Evolutionary conservation across 2,329 filamentous ascomycete genomes (phyloP).

Genomic region (Fusarium lyarnte): DNA sequence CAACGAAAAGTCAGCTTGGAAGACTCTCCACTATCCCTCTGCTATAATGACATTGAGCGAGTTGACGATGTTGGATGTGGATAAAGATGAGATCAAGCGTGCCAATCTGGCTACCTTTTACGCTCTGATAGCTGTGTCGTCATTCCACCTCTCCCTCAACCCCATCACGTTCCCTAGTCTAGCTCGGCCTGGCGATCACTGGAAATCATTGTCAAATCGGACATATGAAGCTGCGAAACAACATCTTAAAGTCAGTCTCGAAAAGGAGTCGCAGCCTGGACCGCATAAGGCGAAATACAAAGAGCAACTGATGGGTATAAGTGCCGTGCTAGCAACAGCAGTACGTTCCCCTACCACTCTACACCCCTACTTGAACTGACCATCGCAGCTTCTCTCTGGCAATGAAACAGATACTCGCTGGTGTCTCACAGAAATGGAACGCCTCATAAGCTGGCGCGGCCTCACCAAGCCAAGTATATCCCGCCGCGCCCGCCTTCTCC

Average conservation of each 20-base stretch:
- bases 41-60: slow-evolving; percentile 37
- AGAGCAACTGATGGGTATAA: slow-evolving; percentile 35
- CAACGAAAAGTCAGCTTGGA: slow-evolving; percentile 38
- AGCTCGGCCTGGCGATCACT: slow-evolving; percentile 13
- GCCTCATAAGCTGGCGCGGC: slow-evolving; percentile 32
- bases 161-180: slow-evolving; percentile 8
- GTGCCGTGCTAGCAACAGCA: slow-evolving; percentile 30
- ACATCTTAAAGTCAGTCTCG: slow-evolving; percentile 31
- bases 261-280: slow-evolving; percentile 30
- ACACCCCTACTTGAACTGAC: accelerated
- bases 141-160: slow-evolving; percentile 30
- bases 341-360: neutral
- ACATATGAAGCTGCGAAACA: slow-evolving; percentile 38
- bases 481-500: slow-evolving; percentile 28
- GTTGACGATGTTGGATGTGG: slow-evolving; percentile 26
- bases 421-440: slow-evolving; percentile 38
- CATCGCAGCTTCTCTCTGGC: slow-evolving; percentile 7
- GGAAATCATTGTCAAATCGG: slow-evolving; percentile 9
- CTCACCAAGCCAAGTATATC: slow-evolving; percentile 33
- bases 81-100: slow-evolving; percentile 29
- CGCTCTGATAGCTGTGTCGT: slow-evolving; percentile 31
- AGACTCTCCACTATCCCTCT: slow-evolving; percentile 28
- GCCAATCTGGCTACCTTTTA: slow-evolving; percentile 32
- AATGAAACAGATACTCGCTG: slow-evolving; percentile 30
- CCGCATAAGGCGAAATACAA: slow-evolving; percentile 36